Conservation (phyloP, 2,329 filamentous ascomycete species). For the Colletotrichum lupini region DNA sequence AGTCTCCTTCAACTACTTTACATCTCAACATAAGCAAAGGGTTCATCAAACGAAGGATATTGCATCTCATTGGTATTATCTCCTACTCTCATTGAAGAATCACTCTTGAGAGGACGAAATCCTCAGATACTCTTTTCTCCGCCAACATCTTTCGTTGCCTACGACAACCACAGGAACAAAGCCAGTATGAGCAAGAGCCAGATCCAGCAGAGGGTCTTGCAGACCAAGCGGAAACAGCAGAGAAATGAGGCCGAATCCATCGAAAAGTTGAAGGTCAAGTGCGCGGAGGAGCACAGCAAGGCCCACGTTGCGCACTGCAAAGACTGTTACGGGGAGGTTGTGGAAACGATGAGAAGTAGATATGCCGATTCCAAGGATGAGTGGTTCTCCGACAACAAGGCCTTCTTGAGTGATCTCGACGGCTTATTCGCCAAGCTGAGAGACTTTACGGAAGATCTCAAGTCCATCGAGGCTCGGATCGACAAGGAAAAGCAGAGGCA, state of each 20-base stretch:
- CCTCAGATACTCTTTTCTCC: too few species aligned
- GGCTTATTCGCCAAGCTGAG: constrained; percentile 60
- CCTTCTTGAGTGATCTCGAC: constrained; percentile 63
- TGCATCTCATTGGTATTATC: too few species aligned
- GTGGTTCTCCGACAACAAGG: constrained; percentile 63
- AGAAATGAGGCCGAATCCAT: constrained; percentile 48
- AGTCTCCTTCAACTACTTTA: not conserved
- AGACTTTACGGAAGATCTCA: constrained; percentile 53
- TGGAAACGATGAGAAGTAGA: constrained; percentile 57
- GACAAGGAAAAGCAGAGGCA: constrained; percentile 63
- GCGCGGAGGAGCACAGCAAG: constrained; percentile 55
- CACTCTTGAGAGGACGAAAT: not conserved
- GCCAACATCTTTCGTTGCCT: not conserved
- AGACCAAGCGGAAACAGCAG: constrained; percentile 19
- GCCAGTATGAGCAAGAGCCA: not conserved
- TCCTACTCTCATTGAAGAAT: too few species aligned
- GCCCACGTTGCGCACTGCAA: constrained; percentile 57
- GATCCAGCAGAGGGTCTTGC: constrained; percentile 14
- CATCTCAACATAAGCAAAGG: not conserved
- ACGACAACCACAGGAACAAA: not conserved
- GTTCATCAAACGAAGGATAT: too few species aligned
- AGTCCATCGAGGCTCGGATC: constrained; percentile 61
- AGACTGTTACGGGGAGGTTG: constrained; percentile 58
- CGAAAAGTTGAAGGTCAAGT: constrained; percentile 54
- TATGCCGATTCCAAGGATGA: constrained; percentile 52